These are phyloP conservation scores for Nakazawaea populi DNA, from an alignment of 805 yeast species.

Conservation along the genomic window DNA sequence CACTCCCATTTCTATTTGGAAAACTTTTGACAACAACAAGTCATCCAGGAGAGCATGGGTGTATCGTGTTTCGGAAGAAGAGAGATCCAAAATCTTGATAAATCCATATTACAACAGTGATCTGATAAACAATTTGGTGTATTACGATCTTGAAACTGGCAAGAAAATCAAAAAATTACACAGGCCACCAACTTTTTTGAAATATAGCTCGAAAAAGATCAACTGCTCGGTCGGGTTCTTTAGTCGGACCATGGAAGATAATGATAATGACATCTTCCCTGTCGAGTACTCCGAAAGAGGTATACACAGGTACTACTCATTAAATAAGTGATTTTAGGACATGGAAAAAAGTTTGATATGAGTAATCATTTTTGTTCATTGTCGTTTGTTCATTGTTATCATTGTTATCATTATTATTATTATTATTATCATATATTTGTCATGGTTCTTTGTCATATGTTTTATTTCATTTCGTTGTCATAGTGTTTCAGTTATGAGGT, in stretches of 20 bases:
- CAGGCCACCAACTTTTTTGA: conserved; percentile 42
- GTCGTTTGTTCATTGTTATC: too few species aligned
- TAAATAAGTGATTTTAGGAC: conserved; percentile 31
- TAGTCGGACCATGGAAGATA: conserved; percentile 26
- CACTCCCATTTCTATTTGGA: conserved; percentile 35
- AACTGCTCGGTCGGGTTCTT: conserved; percentile 50
- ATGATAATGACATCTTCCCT: conserved; percentile 41
- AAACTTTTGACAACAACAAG: conserved; percentile 39
- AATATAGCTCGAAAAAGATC: conserved; percentile 47
- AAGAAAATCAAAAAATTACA: conserved; percentile 44
- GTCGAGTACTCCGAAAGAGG: conserved; percentile 45
- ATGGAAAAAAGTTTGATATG: too few species aligned
- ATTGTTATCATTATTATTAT: too few species aligned
- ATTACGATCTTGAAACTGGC: conserved; percentile 61
- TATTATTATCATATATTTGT: too few species aligned
- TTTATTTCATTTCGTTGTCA: too few species aligned
- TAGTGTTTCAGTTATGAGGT: too few species aligned
- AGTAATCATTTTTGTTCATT: too few species aligned
- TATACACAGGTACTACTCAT: conserved; percentile 50
- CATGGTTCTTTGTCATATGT: too few species aligned
- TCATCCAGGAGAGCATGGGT: conserved; percentile 84
- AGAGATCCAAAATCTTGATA: conserved; percentile 16
- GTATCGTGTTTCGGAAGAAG: conserved; percentile 34
- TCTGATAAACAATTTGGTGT: conserved; percentile 32
- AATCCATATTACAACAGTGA: conserved; percentile 21